A percentile compares a stretch with the other conserved stretches of the same genome.
Evolutionary conservation across 208 protist genomes (phyloP).

Genomic region (Zelonia costaricensis): DNA sequence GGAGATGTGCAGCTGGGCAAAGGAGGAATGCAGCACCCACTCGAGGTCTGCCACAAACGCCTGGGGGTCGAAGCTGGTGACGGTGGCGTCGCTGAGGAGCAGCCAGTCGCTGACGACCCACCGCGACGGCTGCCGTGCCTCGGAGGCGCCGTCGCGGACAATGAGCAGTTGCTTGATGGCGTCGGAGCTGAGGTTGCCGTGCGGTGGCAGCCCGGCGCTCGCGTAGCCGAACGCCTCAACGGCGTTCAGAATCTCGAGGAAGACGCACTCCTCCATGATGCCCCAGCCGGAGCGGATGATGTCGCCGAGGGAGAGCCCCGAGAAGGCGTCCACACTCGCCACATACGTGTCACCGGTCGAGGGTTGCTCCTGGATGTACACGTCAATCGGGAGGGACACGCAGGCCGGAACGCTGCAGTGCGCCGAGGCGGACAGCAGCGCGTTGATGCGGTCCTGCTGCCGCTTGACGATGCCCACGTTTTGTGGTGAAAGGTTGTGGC

Average conservation of each 20-base stretch:
- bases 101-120: slow-evolving; percentile 89
- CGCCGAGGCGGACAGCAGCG: slow-evolving; percentile 40
- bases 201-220: slow-evolving; percentile 46
- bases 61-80: slow-evolving; percentile 18
- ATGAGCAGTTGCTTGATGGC: slow-evolving; percentile 65
- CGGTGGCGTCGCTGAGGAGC: slow-evolving; percentile 35
- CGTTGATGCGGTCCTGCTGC: slow-evolving; percentile 55
- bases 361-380: slow-evolving; percentile 62
- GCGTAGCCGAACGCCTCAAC: slow-evolving; percentile 66
- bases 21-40: slow-evolving; percentile 78
- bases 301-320: slow-evolving; percentile 78
- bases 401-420: slow-evolving; percentile 23
- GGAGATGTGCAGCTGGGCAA: slow-evolving; percentile 74
- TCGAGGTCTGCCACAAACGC: slow-evolving; percentile 62
- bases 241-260: slow-evolving; percentile 64
- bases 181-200: slow-evolving; percentile 76
- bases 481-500: slow-evolving; percentile 3
- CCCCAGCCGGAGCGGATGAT: slow-evolving; percentile 81
- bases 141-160: slow-evolving; percentile 64
- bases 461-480: slow-evolving; percentile 4
- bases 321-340: slow-evolving; percentile 64
- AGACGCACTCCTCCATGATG: slow-evolving; percentile 67
- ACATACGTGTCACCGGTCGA: slow-evolving; percentile 53
- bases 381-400: slow-evolving; percentile 64
- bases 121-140: slow-evolving; percentile 50